phyloP scores from a whole-genome alignment of 2,329 filamentous ascomycete genomes.

The Elsinoe australis region DNA sequence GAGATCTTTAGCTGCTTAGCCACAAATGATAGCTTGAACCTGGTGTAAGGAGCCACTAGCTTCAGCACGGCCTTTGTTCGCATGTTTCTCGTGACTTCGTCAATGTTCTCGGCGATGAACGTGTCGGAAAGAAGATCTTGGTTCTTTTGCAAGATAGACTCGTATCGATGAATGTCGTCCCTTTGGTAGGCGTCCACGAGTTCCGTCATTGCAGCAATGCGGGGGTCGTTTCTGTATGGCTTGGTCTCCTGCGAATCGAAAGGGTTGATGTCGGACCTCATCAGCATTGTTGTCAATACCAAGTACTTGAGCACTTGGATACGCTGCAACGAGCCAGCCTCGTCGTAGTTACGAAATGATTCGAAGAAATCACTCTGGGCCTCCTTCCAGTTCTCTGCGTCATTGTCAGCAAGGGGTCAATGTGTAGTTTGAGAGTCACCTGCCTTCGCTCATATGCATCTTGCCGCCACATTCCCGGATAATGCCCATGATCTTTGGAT shows the following conservation, averaged over 20 bases:
- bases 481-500: constrained; percentile 98
- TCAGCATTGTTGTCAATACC: constrained; percentile 93
- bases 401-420: constrained; percentile 22
- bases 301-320: constrained; percentile 98
- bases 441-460: constrained; percentile 96
- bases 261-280: constrained; percentile 97
- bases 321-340: constrained; percentile 88
- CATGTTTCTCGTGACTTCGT: constrained; percentile 97
- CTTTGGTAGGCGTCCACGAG: constrained; percentile 93
- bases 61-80: constrained; percentile 91
- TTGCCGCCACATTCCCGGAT: constrained; percentile 98
- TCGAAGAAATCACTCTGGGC: constrained; percentile 98
- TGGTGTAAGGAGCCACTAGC: constrained; percentile 87
- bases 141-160: constrained; percentile 78
- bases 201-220: constrained; percentile 94
- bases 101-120: constrained; percentile 98
- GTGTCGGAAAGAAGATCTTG: constrained; percentile 82
- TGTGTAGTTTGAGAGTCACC: constrained; percentile 20
- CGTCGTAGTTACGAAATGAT: constrained; percentile 97
- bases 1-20: constrained; percentile 81
- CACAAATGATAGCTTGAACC: constrained; percentile 82
- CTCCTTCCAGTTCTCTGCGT: constrained; percentile 85
- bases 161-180: constrained; percentile 88
- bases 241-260: constrained; percentile 99
- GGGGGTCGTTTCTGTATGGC: constrained; percentile 90